phyloP scores from a whole-genome alignment of 176 grass and related monocot genomes.

The Secale cereale region DNA sequence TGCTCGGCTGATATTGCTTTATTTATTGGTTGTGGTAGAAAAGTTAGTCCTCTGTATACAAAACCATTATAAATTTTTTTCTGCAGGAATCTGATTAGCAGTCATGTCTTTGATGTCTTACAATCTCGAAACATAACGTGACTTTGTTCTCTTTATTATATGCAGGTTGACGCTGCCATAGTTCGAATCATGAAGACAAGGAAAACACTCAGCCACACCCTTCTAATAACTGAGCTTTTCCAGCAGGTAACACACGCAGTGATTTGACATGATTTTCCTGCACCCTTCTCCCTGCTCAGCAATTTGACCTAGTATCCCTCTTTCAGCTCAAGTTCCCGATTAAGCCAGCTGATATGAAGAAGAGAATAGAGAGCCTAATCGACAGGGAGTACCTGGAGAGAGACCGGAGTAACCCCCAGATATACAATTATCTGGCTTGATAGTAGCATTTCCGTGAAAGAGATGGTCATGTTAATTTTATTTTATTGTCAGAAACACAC shows the following conservation, averaged over 20 bases:
- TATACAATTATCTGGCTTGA: conserved; percentile 99
- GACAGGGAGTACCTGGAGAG: conserved; percentile 95
- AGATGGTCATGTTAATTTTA: conserved; percentile 6
- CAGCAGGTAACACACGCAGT: conserved; percentile 60
- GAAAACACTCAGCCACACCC: conserved; percentile 94
- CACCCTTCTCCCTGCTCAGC: not conserved
- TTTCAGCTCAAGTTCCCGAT: conserved; percentile 98
- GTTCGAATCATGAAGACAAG: conserved; percentile 99
- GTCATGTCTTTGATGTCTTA: not conserved
- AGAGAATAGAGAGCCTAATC: conserved; percentile 99
- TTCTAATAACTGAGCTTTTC: conserved; percentile 98
- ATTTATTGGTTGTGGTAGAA: not conserved
- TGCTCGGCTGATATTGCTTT: not conserved
- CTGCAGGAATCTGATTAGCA: not conserved
- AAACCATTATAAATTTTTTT: not conserved
- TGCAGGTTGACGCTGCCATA: conserved; percentile 92
- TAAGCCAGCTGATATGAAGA: conserved; percentile 97
- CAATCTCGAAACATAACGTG: not conserved
- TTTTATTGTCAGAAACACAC: conserved; percentile 15
- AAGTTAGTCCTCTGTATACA: not conserved
- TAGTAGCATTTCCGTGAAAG: conserved; percentile 1
- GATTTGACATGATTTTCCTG: not conserved
- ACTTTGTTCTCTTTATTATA: conserved; percentile 1
- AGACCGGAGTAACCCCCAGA: conserved; percentile 95
- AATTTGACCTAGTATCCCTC: not conserved